Evolutionary conservation across 2,329 filamentous ascomycete genomes (phyloP), one percentile per base, ranked within the genome.

Genomic region (Diaporthe nobilis): DNA sequence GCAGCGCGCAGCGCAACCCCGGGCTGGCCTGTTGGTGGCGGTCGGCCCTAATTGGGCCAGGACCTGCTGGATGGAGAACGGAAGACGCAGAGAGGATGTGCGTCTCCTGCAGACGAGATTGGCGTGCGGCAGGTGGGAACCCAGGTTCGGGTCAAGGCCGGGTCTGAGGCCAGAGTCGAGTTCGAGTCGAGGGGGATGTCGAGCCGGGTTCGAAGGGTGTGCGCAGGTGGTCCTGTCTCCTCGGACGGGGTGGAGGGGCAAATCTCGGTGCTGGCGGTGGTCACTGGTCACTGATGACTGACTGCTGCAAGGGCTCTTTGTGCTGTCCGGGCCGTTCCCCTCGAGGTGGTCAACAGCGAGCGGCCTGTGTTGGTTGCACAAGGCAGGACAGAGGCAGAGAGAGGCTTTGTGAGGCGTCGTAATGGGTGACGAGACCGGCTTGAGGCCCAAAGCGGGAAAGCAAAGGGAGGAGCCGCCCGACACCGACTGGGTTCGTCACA

Each of bases 401-500:
- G 15, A 53, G 65, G 44, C 34, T 39, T 68, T 68, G 47, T n/a
- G 65, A 68, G 65, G 53, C 65, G 47, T 68, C 65, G 65, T 68
- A 68, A 55, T 42, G 65, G n/a, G 47, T 70, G 65, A 70, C 65
- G 49, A 53, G 65, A 55, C 49, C 49, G 65, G 65, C n/a, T 70
- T 70, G 49, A 70, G 49, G 65, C 65, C 49, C 65, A 70, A 70
- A 55, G 65, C 65, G 49, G 65, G 65, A 70, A 55, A 70, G 65
- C 65, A 55, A 55, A 70, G 65, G 65, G 65, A 70, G 65, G 65
- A 70, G 51, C 65, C 65, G 65, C 65, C 65, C 65, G 65, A 55
- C 65, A 49, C n/a, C 34, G 37, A 34, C 31, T 68, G 47, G 31
- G 47, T 25, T 42, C 47, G 65, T 70, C 65, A 70, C 47, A 28